Conservation (phyloP, 441 rosid species). For the Biscutella auriculata region DNA sequence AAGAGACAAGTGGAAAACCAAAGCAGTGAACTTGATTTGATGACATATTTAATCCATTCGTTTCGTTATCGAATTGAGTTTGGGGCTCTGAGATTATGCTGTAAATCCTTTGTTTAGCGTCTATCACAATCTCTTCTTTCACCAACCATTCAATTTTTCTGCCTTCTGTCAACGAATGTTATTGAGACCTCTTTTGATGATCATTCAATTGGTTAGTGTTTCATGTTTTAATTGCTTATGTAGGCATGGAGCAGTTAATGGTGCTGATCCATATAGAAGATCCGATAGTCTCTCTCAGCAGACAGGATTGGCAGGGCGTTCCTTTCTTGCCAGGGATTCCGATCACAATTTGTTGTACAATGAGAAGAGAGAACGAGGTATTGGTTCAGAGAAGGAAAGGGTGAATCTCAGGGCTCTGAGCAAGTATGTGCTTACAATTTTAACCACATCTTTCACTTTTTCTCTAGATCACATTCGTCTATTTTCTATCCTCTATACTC, state of each 20-base stretch:
- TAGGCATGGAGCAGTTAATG: slow-evolving; percentile 68
- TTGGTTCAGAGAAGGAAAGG: slow-evolving; percentile 76
- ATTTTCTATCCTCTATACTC: neutral
- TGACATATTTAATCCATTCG: neutral
- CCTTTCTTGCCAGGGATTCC: slow-evolving; percentile 49
- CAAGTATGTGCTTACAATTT: slow-evolving; percentile 49
- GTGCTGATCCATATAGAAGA: slow-evolving; percentile 60
- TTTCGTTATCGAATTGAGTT: neutral
- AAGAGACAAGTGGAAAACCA: neutral
- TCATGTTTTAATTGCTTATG: slow-evolving; percentile 17
- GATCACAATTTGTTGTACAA: slow-evolving; percentile 46
- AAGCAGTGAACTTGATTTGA: neutral
- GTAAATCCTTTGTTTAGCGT: neutral
- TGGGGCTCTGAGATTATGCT: slow-evolving; percentile 8
- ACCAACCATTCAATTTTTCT: neutral
- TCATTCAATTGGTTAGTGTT: slow-evolving; percentile 9
- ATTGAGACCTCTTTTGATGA: neutral
- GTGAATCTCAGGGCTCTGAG: slow-evolving; percentile 57
- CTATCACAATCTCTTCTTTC: neutral
- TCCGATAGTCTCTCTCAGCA: slow-evolving; percentile 50
- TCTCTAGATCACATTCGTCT: neutral
- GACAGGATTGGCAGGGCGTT: slow-evolving; percentile 48
- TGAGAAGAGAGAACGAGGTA: slow-evolving; percentile 73
- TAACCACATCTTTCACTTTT: neutral
- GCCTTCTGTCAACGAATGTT: neutral